Percentiles rank a stretch among this genome's conserved stretches.
Evolutionary conservation across 2,329 filamentous ascomycete species (phyloP).

Genomic region (Phialocephala sp.): DNA sequence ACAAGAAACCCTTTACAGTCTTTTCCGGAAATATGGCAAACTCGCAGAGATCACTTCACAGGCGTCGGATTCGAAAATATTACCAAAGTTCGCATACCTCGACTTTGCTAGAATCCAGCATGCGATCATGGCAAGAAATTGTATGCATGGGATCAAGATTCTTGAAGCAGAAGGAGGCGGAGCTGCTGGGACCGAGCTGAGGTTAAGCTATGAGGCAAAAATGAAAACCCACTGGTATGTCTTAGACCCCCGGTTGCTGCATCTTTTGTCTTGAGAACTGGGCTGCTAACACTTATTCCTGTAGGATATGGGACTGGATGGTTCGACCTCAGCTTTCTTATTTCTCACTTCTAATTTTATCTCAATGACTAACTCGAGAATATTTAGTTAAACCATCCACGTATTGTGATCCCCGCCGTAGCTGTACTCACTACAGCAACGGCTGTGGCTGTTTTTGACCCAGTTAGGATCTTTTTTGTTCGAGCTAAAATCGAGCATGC

Average conservation of each 20-base stretch:
- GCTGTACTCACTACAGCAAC: slow-evolving; percentile 82
- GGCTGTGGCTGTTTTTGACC: slow-evolving; percentile 90
- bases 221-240: slow-evolving; percentile 71
- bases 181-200: slow-evolving; percentile 75
- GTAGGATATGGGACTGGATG: slow-evolving; percentile 81
- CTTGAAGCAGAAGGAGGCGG: slow-evolving; percentile 73
- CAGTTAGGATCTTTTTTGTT: slow-evolving; percentile 92
- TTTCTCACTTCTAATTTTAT: too few species aligned
- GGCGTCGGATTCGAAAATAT: slow-evolving; percentile 82
- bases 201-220: slow-evolving; percentile 82
- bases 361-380: too few species aligned
- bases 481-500: slow-evolving; percentile 83
- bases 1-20: slow-evolving; percentile 83
- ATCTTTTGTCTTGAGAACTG: too few species aligned
- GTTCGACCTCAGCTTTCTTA: too few species aligned
- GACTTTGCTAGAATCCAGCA: slow-evolving; percentile 69
- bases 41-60: slow-evolving; percentile 84
- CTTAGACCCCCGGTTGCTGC: background rate
- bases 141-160: slow-evolving; percentile 83
- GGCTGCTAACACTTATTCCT: background rate
- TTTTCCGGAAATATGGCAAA: slow-evolving; percentile 91
- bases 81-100: slow-evolving; percentile 80
- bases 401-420: slow-evolving; percentile 83
- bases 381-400: slow-evolving; percentile 70
- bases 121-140: slow-evolving; percentile 50